A percentile compares a stretch with the other conserved stretches of the same genome.
phyloP scores from a whole-genome alignment of 129 eudicot genomes.

The Artemisia argyi region DNA sequence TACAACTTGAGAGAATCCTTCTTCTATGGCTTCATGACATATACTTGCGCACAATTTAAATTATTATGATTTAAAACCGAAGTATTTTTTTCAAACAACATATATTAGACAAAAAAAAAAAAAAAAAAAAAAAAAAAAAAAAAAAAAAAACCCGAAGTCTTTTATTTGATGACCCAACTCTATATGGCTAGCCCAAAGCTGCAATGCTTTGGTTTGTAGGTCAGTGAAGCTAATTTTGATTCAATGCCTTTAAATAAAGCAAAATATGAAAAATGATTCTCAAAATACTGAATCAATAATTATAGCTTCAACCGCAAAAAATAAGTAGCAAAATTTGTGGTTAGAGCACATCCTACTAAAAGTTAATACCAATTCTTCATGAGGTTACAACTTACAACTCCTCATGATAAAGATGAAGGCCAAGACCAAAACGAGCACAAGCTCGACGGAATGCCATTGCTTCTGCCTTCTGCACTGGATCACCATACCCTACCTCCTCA shows the following conservation, averaged over 20 bases:
- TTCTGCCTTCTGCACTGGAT: slow-evolving; percentile 93
- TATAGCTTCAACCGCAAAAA: slow-evolving; percentile 20
- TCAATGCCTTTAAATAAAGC: background rate
- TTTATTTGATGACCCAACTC: too few species aligned
- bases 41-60: too few species aligned
- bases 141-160: too few species aligned
- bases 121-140: too few species aligned
- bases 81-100: too few species aligned
- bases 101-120: too few species aligned
- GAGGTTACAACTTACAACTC: slow-evolving; percentile 39
- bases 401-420: slow-evolving; percentile 94
- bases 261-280: background rate
- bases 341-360: slow-evolving; percentile 13
- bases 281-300: background rate
- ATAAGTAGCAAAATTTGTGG: slow-evolving; percentile 19
- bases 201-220: too few species aligned
- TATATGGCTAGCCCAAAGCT: too few species aligned
- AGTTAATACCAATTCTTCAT: slow-evolving; percentile 8
- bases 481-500: slow-evolving; percentile 60
- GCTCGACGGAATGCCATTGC: slow-evolving; percentile 96
- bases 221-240: slow-evolving; percentile 7
- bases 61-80: too few species aligned
- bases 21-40: too few species aligned
- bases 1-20: too few species aligned
- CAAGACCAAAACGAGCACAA: slow-evolving; percentile 98